A percentile compares a stretch with the other conserved stretches of the same genome.
Conservation (phyloP, 345 rosid genomes). For the Pistacia vera region DNA sequence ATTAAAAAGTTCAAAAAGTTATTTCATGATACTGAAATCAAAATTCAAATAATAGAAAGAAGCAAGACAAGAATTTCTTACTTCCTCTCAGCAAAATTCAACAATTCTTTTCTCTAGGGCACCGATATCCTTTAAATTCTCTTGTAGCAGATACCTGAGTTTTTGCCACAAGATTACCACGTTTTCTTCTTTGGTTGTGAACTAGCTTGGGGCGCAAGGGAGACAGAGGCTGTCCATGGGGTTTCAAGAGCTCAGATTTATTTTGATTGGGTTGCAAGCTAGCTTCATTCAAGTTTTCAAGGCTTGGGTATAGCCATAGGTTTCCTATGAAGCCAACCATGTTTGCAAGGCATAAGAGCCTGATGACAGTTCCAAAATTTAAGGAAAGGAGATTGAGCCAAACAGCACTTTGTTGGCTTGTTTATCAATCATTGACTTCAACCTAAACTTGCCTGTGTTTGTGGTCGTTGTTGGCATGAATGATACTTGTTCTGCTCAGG, state of each 20-base stretch:
- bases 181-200: too few species aligned
- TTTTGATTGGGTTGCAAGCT: not conserved
- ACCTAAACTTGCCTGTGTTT: not conserved
- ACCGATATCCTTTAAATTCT: not conserved
- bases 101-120: conserved; percentile 17
- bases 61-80: not conserved
- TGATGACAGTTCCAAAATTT: conserved; percentile 15
- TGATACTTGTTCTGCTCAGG: too few species aligned
- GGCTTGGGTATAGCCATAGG: not conserved
- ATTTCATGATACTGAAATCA: too few species aligned
- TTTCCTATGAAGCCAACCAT: conserved; percentile 19
- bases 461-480: not conserved
- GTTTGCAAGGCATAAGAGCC: not conserved
- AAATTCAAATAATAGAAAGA: too few species aligned
- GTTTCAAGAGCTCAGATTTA: conserved; percentile 9
- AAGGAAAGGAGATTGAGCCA: conserved; percentile 21
- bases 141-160: not conserved
- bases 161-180: too few species aligned
- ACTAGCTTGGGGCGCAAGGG: not conserved
- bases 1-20: too few species aligned
- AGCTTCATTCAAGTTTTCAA: conserved; percentile 6
- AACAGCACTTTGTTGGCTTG: conserved; percentile 10
- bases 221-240: not conserved
- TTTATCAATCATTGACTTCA: conserved; percentile 22
- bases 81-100: conserved; percentile 17